Conservation (phyloP, 1,284 basidiomycete genomes). For the Albatrellus sp. region DNA sequence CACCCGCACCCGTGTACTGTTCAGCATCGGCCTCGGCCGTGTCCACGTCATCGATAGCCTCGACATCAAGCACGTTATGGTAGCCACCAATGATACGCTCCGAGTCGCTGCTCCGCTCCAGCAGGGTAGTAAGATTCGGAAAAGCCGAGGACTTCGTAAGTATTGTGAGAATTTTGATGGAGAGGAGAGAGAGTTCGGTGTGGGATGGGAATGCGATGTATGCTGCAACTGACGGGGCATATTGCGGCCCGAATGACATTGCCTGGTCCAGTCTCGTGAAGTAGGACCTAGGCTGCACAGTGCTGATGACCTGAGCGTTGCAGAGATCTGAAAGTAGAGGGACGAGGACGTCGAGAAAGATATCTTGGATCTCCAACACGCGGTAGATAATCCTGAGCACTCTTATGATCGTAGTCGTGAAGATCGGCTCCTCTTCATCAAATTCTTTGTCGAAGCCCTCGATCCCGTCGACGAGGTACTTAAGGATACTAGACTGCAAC, state of each 20-base stretch:
- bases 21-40: conserved; percentile 46
- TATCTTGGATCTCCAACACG: conserved; percentile 75
- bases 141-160: conserved; percentile 51
- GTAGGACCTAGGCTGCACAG: conserved; percentile 49
- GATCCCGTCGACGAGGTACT: conserved; percentile 68
- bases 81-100: conserved; percentile 80
- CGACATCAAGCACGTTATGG: conserved; percentile 53
- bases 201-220: conserved; percentile 68
- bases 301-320: conserved; percentile 30
- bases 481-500: conserved; percentile 62
- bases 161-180: conserved; percentile 68
- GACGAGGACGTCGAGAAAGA: conserved; percentile 83
- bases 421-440: conserved; percentile 57
- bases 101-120: conserved; percentile 78
- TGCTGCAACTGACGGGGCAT: conserved; percentile 75
- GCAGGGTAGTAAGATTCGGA: conserved; percentile 64
- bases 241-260: conserved; percentile 63
- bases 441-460: conserved; percentile 66
- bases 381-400: conserved; percentile 77
- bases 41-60: conserved; percentile 47
- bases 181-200: conserved; percentile 65
- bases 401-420: conserved; percentile 66
- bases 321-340: conserved; percentile 65
- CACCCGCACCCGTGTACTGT: conserved; percentile 58
- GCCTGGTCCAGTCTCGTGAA: conserved; percentile 73